Evolutionary conservation across 495 filamentous ascomycete genomes (phyloP).

Genomic region (Penicillium tannophilum): DNA sequence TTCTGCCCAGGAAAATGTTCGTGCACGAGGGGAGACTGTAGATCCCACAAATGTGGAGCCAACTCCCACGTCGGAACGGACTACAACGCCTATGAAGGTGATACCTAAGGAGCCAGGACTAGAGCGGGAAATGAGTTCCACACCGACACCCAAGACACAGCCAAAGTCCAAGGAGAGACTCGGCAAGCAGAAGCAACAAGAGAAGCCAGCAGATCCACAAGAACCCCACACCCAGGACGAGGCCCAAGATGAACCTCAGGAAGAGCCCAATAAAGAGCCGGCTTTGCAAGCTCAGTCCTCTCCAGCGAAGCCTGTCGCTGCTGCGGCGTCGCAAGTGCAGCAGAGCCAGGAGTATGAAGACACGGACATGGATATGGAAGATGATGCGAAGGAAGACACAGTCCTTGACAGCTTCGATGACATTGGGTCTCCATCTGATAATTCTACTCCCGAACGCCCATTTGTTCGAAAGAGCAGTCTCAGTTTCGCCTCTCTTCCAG

Average conservation of each 20-base stretch:
- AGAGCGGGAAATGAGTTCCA: conserved; percentile 22
- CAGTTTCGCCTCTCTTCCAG: conserved; percentile 88
- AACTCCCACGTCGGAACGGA: conserved; percentile 24
- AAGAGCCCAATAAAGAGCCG: conserved; percentile 5
- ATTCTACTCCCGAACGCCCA: conserved; percentile 60
- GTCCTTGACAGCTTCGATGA: conserved; percentile 56
- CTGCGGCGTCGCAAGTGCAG: not conserved
- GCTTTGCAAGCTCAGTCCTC: conserved; percentile 17
- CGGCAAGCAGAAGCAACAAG: conserved; percentile 12
- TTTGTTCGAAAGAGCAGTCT: conserved; percentile 87
- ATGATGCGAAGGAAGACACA: conserved; percentile 48
- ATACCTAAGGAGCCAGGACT: conserved; percentile 13
- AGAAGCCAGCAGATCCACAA: conserved; percentile 17
- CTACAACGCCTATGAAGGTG: conserved; percentile 11
- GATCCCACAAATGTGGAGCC: conserved; percentile 36
- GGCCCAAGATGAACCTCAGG: not conserved
- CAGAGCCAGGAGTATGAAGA: conserved; percentile 19
- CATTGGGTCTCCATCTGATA: conserved; percentile 61
- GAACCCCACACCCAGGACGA: not conserved
- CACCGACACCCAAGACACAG: conserved; percentile 24
- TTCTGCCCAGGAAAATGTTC: conserved; percentile 65
- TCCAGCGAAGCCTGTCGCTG: conserved; percentile 22
- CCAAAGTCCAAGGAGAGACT: conserved; percentile 11
- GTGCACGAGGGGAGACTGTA: conserved; percentile 41
- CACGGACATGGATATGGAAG: conserved; percentile 25